Evolutionary conservation across 2,329 filamentous ascomycete genomes (phyloP), one percentile per base, ranked within the genome.

Genomic region (Metarhizium guizhouense): DNA sequence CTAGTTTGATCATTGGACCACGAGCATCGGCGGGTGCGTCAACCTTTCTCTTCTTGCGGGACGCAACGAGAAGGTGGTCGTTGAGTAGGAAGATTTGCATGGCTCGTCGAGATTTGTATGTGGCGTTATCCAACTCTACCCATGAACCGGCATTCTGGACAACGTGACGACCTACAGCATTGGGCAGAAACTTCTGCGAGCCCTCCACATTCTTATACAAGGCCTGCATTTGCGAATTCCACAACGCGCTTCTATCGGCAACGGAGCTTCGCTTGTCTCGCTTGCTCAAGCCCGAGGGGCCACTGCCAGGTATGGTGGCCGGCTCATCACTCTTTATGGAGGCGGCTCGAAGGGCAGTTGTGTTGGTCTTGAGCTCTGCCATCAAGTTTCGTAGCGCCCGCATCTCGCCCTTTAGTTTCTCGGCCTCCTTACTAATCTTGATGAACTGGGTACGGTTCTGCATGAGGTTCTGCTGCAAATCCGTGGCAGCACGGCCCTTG

Each of bases 371-470:
- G 56, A 99, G 80, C 61, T 99, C 94, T 2, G 90, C 86, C 87
- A 99, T 96, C 53, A 97, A 79, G 61, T 90, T 90, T 48, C 89
- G 84, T 36, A 99, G 81, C 6, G 89, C 89, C 53, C 90, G 84
- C 94, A 99, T 97, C 70, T 99, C 94, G 55, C 84, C 84, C 73
- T 97, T 97, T 56, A 99, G 83, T 74, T 96, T 96, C 72, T 99
- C 94, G 2, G 95, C 94, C 74, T 99, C 94, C 72, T 97, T 96
- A 69, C 92, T 96, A 71, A 99, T 97, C 72, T 95, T 95, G 77
- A 99, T 97, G 68, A 99, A 99, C 66, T 97, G 94, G 0, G 90
- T 95, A 51, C 94, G 85, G 71, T 99, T 99, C 70, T 96, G 92
- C 72, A 95, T 93, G 52, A 99, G 88, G 72, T 92, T 97, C 67